phyloP scores from a whole-genome alignment of 179 eudicot genomes.

The Actinidia arguta region DNA sequence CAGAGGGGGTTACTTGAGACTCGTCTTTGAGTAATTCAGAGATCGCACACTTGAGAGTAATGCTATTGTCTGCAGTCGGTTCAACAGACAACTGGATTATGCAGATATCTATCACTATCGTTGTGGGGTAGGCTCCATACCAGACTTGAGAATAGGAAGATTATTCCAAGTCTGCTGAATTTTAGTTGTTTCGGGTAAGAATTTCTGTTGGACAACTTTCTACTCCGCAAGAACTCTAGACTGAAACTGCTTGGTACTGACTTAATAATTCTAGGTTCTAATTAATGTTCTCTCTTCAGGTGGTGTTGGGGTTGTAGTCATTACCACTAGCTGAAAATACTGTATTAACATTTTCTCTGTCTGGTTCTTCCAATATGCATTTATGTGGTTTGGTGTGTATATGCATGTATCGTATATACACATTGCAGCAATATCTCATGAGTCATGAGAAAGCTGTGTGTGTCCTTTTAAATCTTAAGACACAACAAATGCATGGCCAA shows the following conservation, averaged over 20 bases:
- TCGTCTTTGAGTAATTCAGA: neutral
- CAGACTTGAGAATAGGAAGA: neutral
- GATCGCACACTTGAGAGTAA: neutral
- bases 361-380: neutral
- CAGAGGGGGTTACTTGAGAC: neutral
- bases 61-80: neutral
- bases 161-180: neutral
- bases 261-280: neutral
- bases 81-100: neutral
- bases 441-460: no score
- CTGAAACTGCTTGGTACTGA: neutral
- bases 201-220: neutral
- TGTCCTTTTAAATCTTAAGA: no score
- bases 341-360: no score
- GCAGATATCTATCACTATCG: neutral
- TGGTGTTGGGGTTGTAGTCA: neutral
- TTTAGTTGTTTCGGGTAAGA: neutral
- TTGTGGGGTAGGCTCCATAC: neutral
- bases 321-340: neutral
- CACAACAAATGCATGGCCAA: neutral
- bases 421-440: neutral
- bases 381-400: neutral
- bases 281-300: neutral
- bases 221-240: neutral
- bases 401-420: neutral